Percentiles rank a stretch among this genome's conserved stretches.
phyloP scores from a whole-genome alignment of 2,329 filamentous ascomycete species.

The Hypoxylon rubiginosum region DNA sequence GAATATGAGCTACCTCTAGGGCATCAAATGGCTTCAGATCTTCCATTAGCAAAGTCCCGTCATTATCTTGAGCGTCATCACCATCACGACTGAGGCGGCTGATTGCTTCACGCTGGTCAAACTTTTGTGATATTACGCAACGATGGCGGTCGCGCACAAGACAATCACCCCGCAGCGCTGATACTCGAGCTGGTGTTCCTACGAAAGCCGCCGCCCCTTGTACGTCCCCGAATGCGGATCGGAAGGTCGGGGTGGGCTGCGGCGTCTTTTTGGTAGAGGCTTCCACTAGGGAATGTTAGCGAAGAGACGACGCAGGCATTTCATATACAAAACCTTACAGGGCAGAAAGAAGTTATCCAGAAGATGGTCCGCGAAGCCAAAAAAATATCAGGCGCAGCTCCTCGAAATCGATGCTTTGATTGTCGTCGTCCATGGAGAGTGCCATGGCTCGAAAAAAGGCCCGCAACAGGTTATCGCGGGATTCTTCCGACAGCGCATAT shows the following conservation, averaged over 20 bases:
- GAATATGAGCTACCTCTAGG: constrained; percentile 46
- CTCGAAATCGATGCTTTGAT: constrained; percentile 33
- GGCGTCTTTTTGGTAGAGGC: constrained; percentile 46
- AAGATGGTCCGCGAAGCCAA: constrained; percentile 46
- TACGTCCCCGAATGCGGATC: constrained; percentile 41
- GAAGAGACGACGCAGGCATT: constrained; percentile 1
- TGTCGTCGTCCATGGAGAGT: constrained; percentile 33
- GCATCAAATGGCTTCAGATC: constrained; percentile 38
- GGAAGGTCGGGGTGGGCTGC: constrained; percentile 44
- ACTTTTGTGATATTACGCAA: constrained; percentile 47
- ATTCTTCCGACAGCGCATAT: constrained; percentile 44
- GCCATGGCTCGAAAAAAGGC: constrained; percentile 44
- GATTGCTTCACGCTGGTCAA: constrained; percentile 32
- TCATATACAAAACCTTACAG: constrained; percentile 28
- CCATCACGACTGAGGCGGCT: constrained; percentile 29
- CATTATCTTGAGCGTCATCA: constrained; percentile 44
- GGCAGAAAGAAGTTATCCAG: constrained; percentile 49
- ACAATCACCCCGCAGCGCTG: constrained; percentile 45
- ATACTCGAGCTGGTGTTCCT: constrained; percentile 45
- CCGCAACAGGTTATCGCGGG: constrained; percentile 43
- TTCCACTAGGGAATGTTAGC: constrained; percentile 42
- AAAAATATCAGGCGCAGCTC: constrained; percentile 35
- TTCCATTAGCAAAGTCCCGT: constrained; percentile 45
- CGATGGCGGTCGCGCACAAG: constrained; percentile 50
- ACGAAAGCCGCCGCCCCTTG: constrained; percentile 38